A percentile compares a stretch with the other conserved stretches of the same genome.
phyloP scores from a whole-genome alignment of 1,139 yeast genomes.

The Magnusiomyces clavatus region DNA sequence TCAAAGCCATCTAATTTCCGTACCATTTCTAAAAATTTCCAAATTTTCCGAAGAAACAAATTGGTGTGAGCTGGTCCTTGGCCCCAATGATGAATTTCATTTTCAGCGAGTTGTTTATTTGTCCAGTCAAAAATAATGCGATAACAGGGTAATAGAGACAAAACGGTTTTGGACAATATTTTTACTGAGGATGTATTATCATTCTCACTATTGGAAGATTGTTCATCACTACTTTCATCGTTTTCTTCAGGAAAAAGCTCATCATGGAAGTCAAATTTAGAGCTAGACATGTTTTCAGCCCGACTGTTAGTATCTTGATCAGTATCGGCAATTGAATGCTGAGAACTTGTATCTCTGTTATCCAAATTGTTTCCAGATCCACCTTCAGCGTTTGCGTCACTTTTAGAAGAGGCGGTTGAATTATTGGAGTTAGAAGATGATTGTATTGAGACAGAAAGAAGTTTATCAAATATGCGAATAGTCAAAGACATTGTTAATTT shows the following conservation, averaged over 20 bases:
- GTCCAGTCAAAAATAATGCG: constrained; percentile 14
- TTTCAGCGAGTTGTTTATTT: constrained; percentile 8
- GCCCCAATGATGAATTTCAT: constrained; percentile 8
- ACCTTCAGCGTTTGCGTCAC: too few relatives aligned
- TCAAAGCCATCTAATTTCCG: constrained; percentile 10
- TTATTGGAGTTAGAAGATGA: too few relatives aligned
- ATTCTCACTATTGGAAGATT: not conserved
- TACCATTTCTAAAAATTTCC: constrained; percentile 9
- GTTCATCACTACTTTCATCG: not conserved
- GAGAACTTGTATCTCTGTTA: too few relatives aligned
- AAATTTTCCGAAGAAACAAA: constrained; percentile 1
- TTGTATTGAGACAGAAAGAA: too few relatives aligned
- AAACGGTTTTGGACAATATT: not conserved
- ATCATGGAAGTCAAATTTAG: not conserved
- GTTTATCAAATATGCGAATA: too few relatives aligned
- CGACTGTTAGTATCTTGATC: too few relatives aligned
- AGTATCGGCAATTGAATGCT: too few relatives aligned
- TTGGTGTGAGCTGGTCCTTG: constrained; percentile 5
- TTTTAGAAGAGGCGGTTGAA: too few relatives aligned
- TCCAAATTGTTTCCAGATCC: too few relatives aligned
- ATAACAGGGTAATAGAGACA: constrained; percentile 7
- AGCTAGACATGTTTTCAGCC: too few relatives aligned
- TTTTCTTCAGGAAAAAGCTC: not conserved
- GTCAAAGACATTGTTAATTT: too few relatives aligned
- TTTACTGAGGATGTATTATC: not conserved